Percentiles rank a stretch among this genome's conserved stretches.
Evolutionary conservation across 2,329 filamentous ascomycete species (phyloP).

Genomic region (Beauveria sp.): DNA sequence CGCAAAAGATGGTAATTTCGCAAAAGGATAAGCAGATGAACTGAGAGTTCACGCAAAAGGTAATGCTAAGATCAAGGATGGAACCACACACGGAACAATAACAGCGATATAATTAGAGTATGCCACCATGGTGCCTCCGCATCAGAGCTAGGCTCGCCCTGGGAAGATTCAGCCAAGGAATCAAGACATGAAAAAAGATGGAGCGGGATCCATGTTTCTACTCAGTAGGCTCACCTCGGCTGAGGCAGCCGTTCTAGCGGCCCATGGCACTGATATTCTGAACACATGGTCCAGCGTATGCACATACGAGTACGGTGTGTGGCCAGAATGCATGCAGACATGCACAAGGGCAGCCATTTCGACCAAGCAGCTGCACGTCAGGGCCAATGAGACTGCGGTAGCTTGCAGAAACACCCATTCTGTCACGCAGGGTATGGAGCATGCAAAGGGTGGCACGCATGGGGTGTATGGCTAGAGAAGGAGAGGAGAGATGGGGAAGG

Average conservation of each 20-base stretch:
- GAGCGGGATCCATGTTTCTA: conserved; percentile 6
- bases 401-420: background rate
- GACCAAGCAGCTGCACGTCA: background rate
- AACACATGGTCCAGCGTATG: conserved; percentile 6
- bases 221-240: conserved; percentile 8
- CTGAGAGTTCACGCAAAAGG: conserved; percentile 7
- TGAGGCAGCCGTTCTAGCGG: conserved; percentile 8
- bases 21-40: background rate
- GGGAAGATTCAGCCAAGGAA: conserved; percentile 1
- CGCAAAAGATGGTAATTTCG: background rate
- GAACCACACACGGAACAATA: conserved; percentile 10
- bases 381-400: conserved; percentile 1
- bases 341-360: background rate
- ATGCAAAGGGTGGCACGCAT: conserved; percentile 8
- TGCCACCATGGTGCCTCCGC: conserved; percentile 7
- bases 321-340: background rate
- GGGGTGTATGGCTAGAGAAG: conserved; percentile 2
- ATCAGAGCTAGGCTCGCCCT: conserved; percentile 8
- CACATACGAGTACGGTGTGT: conserved; percentile 6
- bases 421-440: conserved; percentile 9
- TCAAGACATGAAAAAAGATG: conserved; percentile 9
- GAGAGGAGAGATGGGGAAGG: background rate
- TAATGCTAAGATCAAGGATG: conserved; percentile 12
- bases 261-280: conserved; percentile 4
- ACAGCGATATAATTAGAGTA: conserved; percentile 12